Conservation (phyloP, 352 stramenopile species). For the Paralagenidium karlingii region DNA sequence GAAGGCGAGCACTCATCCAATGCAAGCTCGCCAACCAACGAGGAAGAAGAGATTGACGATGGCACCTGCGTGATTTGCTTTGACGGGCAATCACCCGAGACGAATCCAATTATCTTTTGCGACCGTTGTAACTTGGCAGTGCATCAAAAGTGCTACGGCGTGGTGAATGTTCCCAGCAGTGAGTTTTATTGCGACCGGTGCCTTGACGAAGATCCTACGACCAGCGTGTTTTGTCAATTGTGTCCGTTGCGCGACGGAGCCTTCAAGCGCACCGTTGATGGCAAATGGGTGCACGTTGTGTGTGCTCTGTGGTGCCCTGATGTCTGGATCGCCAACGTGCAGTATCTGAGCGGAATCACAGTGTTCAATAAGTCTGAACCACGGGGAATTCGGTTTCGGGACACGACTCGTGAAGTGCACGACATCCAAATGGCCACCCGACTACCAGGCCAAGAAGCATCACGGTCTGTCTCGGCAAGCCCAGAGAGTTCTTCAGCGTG, state of each 20-base stretch:
- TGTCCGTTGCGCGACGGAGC: slow-evolving; percentile 76
- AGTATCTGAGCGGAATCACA: slow-evolving; percentile 61
- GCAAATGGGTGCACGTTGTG: slow-evolving; percentile 82
- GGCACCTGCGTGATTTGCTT: slow-evolving; percentile 85
- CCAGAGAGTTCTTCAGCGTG: too few relatives aligned
- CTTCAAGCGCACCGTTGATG: slow-evolving; percentile 77
- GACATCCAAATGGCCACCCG: slow-evolving; percentile 1
- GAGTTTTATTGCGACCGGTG: slow-evolving; percentile 87
- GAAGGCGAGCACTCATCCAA: slow-evolving; percentile 10
- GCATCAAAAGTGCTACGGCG: slow-evolving; percentile 82
- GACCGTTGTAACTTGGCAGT: slow-evolving; percentile 83
- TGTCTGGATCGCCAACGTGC: slow-evolving; percentile 76
- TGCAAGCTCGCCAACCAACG: not conserved
- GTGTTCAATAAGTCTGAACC: too few relatives aligned
- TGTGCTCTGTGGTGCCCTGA: slow-evolving; percentile 84
- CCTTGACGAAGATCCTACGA: slow-evolving; percentile 23
- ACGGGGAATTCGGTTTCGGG: slow-evolving; percentile 42
- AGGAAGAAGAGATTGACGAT: slow-evolving; percentile 52
- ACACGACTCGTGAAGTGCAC: slow-evolving; percentile 41
- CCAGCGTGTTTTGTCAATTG: slow-evolving; percentile 69
- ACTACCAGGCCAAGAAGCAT: too few relatives aligned
- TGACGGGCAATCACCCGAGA: slow-evolving; percentile 74
- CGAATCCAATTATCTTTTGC: slow-evolving; percentile 85
- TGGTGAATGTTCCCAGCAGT: slow-evolving; percentile 66
- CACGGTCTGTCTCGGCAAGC: not conserved